phyloP scores from a whole-genome alignment of 306 rosid species.

The Bauhinia variegata region DNA sequence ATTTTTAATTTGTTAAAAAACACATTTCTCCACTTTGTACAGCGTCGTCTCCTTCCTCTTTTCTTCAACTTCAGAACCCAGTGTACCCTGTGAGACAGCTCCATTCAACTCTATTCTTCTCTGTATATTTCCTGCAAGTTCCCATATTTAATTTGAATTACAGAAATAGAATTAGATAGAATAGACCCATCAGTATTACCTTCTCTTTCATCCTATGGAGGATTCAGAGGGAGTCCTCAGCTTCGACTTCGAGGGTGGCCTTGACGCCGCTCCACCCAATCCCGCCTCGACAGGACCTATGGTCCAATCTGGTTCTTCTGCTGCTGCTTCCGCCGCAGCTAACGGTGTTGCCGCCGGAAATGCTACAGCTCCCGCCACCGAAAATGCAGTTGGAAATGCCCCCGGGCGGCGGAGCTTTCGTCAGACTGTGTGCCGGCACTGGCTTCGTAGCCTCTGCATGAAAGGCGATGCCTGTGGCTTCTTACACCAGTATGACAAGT shows the following conservation, averaged over 20 bases:
- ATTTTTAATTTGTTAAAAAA: too few species aligned
- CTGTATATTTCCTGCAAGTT: conserved; percentile 24
- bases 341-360: conserved; percentile 38
- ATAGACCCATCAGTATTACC: too few species aligned
- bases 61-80: too few species aligned
- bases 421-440: conserved; percentile 97
- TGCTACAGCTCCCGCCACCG: conserved; percentile 1
- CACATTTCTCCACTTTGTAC: too few species aligned
- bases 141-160: conserved; percentile 17
- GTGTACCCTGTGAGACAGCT: too few species aligned
- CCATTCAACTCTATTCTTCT: too few species aligned
- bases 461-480: conserved; percentile 99
- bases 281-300: conserved; percentile 48
- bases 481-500: conserved; percentile 93
- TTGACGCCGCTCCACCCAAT: conserved; percentile 59
- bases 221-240: conserved; percentile 95
- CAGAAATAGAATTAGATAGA: too few species aligned
- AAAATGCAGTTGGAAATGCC: conserved; percentile 30
- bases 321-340: conserved; percentile 18
- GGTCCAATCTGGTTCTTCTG: conserved; percentile 50
- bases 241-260: conserved; percentile 98
- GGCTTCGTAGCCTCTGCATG: conserved; percentile 95
- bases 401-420: conserved; percentile 84
- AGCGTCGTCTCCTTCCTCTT: too few species aligned
- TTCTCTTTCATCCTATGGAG: conserved; percentile 59